Evolutionary conservation across 2,329 filamentous ascomycete genomes (phyloP), one percentile per base, ranked within the genome.

Genomic region (Aspergillus flavus): DNA sequence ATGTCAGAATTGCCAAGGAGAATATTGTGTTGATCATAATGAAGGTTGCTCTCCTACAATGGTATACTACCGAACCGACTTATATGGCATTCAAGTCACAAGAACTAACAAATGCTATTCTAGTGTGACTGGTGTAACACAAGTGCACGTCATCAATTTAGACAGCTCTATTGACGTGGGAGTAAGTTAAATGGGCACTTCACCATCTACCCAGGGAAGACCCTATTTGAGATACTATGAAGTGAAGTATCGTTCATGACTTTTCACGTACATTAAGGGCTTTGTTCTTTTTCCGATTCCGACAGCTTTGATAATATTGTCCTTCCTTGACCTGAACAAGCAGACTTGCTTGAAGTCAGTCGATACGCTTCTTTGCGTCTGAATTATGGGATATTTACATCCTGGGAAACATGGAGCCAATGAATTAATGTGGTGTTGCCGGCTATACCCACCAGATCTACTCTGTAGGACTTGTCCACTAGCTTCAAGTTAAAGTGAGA

Each of bases 1-100:
- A 39, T 97, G 94, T 75, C 84, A 82, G 64, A 85, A 84, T 63
- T 97, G 94, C 77, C 85, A 85, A 48, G 90, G 91, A 60, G 91
- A 91, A 58, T 97, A 96, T 76, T 97, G 94, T 76, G 85, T 90
- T 64, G 84, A 90, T 61, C 92, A 96, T 74, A 93, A 96, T 69
- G 91, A 93, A 68, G 91, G 92, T 19, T 94, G 91, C 46, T 91
- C 89, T 14, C 79, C 83, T n/a, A 88, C 84, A 73, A 81, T 78
- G 71, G 80, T 82, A 76, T 58, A 75, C 61, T 57, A 21, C 34
- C 52, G 5, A 36, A 32, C 6, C 5, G 19, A 19, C 11, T 28
- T 36, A 28, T 46, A 14, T 26, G 10, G 11, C 34, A 39, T 14
- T 16, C 6, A 14, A 10, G 23, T 10, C 6, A 14, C 11, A 26